phyloP scores from a whole-genome alignment of 306 rosid species.

The Casuarina cunninghamiana region DNA sequence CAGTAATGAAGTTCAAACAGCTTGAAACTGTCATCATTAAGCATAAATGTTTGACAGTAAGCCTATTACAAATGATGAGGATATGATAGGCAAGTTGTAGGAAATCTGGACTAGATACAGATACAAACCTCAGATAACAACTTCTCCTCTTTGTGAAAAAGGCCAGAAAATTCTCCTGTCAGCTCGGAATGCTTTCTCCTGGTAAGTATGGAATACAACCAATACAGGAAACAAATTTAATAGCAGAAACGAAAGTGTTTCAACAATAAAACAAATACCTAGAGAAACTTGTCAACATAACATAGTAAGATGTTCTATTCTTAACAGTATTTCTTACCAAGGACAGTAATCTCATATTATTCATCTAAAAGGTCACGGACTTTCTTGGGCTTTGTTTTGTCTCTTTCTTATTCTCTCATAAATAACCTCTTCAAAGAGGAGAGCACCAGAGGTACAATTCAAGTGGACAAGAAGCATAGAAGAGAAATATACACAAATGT shows the following conservation, averaged over 20 bases:
- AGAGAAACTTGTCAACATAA: not conserved
- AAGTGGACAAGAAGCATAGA: too few relatives aligned
- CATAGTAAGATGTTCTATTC: not conserved
- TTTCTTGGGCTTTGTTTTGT: too few relatives aligned
- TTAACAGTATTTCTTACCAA: not conserved
- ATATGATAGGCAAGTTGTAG: conserved; percentile 16
- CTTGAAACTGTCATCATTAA: not conserved
- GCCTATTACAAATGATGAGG: conserved; percentile 10
- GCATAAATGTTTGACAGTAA: not conserved
- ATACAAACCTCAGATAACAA: conserved; percentile 79
- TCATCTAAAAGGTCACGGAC: too few relatives aligned
- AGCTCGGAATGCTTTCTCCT: conserved; percentile 96
- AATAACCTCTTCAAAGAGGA: too few relatives aligned
- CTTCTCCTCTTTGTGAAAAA: conserved; percentile 79
- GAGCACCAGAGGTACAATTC: too few relatives aligned
- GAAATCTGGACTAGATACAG: conserved; percentile 23
- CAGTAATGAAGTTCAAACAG: conserved; percentile 12
- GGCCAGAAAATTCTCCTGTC: conserved; percentile 85
- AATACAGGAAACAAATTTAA: not conserved
- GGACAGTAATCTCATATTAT: not conserved
- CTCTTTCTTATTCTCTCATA: too few relatives aligned
- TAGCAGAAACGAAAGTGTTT: conserved; percentile 1
- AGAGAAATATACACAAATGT: too few relatives aligned
- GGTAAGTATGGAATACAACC: conserved; percentile 30
- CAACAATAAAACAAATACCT: not conserved